These are phyloP conservation scores for Annulohypoxylon truncatum DNA, from an alignment of 2,329 filamentous ascomycete genomes.

Conservation along the genomic window DNA sequence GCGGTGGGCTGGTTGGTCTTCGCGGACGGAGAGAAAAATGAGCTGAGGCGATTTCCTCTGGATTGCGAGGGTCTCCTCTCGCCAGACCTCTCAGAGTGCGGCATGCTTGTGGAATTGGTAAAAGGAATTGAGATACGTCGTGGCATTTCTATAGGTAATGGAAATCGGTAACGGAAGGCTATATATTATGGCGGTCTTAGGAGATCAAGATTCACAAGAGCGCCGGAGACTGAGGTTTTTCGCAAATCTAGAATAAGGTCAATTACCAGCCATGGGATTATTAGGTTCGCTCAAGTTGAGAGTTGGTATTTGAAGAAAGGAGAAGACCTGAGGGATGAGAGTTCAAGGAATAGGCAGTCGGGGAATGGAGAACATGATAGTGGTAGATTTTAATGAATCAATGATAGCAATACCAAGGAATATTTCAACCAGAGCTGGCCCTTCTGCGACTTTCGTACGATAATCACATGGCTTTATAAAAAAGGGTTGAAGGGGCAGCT, in stretches of 20 bases:
- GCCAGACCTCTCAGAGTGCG: slow-evolving; percentile 61
- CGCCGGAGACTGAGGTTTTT: slow-evolving; percentile 8
- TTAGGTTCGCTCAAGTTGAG: background rate
- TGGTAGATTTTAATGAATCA: too few species aligned
- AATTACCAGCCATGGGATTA: slow-evolving; percentile 4
- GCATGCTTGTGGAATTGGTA: slow-evolving; percentile 61
- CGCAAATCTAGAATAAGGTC: slow-evolving; percentile 26
- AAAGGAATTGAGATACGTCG: slow-evolving; percentile 70
- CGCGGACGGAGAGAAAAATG: slow-evolving; percentile 84
- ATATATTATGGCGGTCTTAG: slow-evolving; percentile 36
- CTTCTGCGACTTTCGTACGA: background rate
- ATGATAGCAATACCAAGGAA: background rate
- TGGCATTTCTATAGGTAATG: slow-evolving; percentile 62
- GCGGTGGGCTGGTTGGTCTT: slow-evolving; percentile 76
- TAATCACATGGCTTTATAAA: background rate
- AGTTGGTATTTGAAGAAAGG: background rate
- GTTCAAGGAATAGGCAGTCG: background rate
- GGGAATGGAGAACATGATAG: background rate
- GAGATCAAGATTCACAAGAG: slow-evolving; percentile 18
- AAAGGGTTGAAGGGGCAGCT: slow-evolving; percentile 6
- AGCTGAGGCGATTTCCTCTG: slow-evolving; percentile 81
- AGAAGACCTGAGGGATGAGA: background rate
- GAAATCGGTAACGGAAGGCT: slow-evolving; percentile 13
- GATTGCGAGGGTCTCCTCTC: slow-evolving; percentile 70
- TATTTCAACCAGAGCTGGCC: background rate